phyloP scores from a whole-genome alignment of 768 basidiomycete genomes.

The Antrodiella citrinella region DNA sequence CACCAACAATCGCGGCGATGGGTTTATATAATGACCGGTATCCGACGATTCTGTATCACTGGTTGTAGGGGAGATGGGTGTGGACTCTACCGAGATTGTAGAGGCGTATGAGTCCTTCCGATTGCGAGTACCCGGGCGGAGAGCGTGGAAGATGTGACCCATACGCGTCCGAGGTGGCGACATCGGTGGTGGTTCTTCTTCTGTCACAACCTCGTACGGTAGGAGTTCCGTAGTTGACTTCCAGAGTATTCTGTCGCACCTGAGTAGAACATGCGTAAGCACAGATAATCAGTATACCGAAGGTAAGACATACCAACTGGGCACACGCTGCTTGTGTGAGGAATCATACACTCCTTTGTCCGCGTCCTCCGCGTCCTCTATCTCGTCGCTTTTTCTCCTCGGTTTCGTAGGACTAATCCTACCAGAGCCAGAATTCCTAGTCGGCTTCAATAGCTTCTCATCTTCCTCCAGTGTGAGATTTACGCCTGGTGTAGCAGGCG shows the following conservation, averaged over 20 bases:
- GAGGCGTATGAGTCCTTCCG: constrained; percentile 15
- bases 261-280: constrained; percentile 18
- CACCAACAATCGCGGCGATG: neutral
- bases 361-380: constrained; percentile 31
- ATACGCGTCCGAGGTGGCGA: constrained; percentile 36
- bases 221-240: constrained; percentile 58
- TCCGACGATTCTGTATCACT: neutral
- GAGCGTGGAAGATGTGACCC: constrained; percentile 47
- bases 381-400: constrained; percentile 25
- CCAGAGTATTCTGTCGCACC: constrained; percentile 84
- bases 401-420: constrained; percentile 9
- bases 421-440: constrained; percentile 4
- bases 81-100: constrained; percentile 12
- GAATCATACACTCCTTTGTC: constrained; percentile 72
- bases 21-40: neutral
- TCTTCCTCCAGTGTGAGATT: neutral
- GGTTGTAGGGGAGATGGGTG: neutral
- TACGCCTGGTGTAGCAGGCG: neutral
- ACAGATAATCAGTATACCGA: neutral
- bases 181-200: constrained; percentile 15
- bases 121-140: constrained; percentile 31
- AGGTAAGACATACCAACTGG: constrained; percentile 52
- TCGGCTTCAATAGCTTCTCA: constrained; percentile 5
- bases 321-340: constrained; percentile 74
- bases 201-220: constrained; percentile 32